phyloP scores from a whole-genome alignment of 1,284 basidiomycete species.

The Microbotryum saponariae region DNA sequence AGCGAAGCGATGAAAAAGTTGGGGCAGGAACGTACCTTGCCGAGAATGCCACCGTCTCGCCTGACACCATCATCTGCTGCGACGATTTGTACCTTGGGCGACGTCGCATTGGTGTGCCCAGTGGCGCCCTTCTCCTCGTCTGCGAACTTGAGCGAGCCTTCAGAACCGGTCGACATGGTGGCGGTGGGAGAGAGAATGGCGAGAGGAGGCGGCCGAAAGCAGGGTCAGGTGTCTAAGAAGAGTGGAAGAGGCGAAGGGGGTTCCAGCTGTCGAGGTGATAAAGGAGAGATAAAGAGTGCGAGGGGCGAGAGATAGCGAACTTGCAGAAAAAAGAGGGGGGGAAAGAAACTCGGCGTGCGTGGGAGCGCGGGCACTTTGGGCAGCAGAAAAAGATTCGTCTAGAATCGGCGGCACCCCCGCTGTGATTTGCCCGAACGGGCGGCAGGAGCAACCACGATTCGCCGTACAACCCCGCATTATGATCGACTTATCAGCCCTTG shows the following conservation, averaged over 20 bases:
- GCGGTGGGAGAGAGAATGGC: background rate
- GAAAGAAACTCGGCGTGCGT: too few species aligned
- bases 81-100: conserved; percentile 1
- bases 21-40: background rate
- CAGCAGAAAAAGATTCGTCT: too few species aligned
- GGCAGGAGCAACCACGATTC: too few species aligned
- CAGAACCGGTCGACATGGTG: conserved; percentile 1
- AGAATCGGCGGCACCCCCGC: too few species aligned
- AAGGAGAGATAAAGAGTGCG: too few species aligned
- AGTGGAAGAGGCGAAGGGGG: background rate
- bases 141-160: background rate
- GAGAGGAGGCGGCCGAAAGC: background rate
- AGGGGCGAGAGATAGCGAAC: too few species aligned
- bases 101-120: too few species aligned
- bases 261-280: background rate
- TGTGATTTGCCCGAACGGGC: too few species aligned
- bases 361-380: too few species aligned
- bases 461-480: too few species aligned
- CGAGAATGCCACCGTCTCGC: conserved; percentile 5
- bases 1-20: background rate
- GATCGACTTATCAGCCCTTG: too few species aligned
- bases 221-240: background rate
- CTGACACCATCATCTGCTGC: conserved; percentile 16
- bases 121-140: conserved; percentile 3
- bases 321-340: too few species aligned